Evolutionary conservation across 1,139 yeast genomes (phyloP), one percentile per base, ranked within the genome.

Genomic region (Scheffersomyces segobiensis): DNA sequence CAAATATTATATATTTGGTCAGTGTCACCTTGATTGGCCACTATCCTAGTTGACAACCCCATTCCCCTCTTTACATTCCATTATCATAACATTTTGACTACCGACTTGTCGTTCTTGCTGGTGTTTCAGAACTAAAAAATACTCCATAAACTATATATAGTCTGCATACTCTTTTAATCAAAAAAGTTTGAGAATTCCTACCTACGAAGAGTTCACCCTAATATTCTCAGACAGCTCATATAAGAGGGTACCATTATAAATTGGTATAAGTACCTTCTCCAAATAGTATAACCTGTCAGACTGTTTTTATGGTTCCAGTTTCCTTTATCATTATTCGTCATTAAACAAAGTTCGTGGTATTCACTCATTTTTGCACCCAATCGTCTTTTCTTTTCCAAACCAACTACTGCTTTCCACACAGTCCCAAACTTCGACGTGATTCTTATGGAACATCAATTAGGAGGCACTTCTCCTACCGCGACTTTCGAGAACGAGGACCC

Each of bases 401-500:
- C n/a, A 48, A 48, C 50, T 20, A 48, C 17, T 48, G 24, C 50
- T 48, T 14, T 10, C 21, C n/a, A 21, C 21, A 48, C 24, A 24
- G 50, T 20, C 10, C 50, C 42, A 4, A 32, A 32, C 42, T 32
- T 32, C 42, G 42, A 32, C 42, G 42, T 10, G 12, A 32, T 32
- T 14, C 42, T 32, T 17, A 32, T 32, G 42, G 42, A 48, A 14
- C 50, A 48, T 10, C 50, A 48, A 14, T 5, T 48, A 21, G 50
- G 18, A 48, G 50, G 26, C 24, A n/a, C 14, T 19, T 64, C 67
- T 20, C 71, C 71, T 19, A 65, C 62, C 54, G 65, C 69, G 21
- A 65, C 68, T 17, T 66, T 64, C 32, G 73, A 69, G 56, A 64
- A 70, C n/a, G 74, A 70, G 52, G 74, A 71, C 52, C 67, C 73